These are phyloP conservation scores for Amyloporia xantha DNA, from an alignment of 768 basidiomycete species.

Conservation along the genomic window DNA sequence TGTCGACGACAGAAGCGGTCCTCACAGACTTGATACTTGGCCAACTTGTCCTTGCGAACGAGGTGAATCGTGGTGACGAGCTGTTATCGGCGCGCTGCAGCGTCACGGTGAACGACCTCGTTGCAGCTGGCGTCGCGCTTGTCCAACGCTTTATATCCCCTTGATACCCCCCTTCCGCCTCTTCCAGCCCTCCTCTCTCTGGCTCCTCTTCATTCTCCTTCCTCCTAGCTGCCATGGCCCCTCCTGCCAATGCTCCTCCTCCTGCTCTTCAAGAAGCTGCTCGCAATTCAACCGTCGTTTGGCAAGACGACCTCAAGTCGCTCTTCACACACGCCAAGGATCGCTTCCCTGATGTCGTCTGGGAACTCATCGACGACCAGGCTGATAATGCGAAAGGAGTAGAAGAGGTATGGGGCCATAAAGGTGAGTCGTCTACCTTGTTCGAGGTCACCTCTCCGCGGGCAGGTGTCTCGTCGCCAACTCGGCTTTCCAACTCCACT, in stretches of 20 bases:
- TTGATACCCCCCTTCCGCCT: conserved; percentile 9
- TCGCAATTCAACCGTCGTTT: conserved; percentile 57
- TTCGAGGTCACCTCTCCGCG: no score
- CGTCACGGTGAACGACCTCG: neutral
- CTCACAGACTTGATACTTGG: no score
- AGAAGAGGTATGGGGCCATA: conserved; percentile 85
- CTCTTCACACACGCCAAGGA: conserved; percentile 84
- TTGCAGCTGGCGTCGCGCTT: conserved; percentile 5
- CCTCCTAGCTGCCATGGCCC: no score
- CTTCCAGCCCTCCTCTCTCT: neutral
- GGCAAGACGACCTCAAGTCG: conserved; percentile 75
- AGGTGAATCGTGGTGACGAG: no score
- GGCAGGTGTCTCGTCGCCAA: no score
- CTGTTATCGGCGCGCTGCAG: neutral
- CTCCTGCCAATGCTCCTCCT: conserved; percentile 25
- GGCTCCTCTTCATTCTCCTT: conserved; percentile 3
- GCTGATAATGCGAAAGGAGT: conserved; percentile 33
- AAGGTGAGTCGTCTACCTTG: conserved; percentile 71
- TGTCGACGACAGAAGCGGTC: no score
- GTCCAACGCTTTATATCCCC: conserved; percentile 1
- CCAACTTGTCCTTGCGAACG: no score
- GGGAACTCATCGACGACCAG: conserved; percentile 58
- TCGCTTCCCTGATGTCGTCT: conserved; percentile 95
- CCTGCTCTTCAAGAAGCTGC: conserved; percentile 61
- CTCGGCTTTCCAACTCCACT: no score